Percentiles rank a stretch among this genome's conserved stretches.
These are phyloP conservation scores for Ploettnerulaceae sp. DNA, from an alignment of 2,329 filamentous ascomycete species.

Conservation along the genomic window DNA sequence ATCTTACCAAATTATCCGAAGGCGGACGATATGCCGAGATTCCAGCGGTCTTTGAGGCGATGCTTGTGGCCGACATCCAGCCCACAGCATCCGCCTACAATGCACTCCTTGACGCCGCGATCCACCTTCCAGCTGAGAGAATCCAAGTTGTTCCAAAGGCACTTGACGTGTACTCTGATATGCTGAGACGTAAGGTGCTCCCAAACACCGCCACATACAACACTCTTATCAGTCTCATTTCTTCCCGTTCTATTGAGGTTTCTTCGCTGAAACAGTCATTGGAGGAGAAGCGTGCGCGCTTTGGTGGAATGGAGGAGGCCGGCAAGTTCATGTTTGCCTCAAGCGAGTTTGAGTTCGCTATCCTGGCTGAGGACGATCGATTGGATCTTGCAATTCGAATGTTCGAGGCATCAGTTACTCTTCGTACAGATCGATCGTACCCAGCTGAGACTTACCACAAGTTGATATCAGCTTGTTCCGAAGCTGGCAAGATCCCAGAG, in stretches of 20 bases:
- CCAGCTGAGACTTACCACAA: constrained; percentile 79
- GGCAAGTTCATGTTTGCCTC: constrained; percentile 87
- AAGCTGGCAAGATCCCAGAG: constrained; percentile 72
- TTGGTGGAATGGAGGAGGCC: constrained; percentile 76
- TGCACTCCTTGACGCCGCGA: constrained; percentile 77
- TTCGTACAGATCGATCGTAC: constrained; percentile 55
- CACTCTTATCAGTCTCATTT: constrained; percentile 77
- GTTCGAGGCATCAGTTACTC: constrained; percentile 69
- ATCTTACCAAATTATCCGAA: constrained; percentile 69
- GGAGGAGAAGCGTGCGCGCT: constrained; percentile 78
- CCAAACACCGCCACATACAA: constrained; percentile 85
- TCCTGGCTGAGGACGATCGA: constrained; percentile 81
- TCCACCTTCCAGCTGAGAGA: constrained; percentile 72
- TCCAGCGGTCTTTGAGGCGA: constrained; percentile 82
- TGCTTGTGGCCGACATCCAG: constrained; percentile 76
- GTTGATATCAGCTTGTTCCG: constrained; percentile 82
- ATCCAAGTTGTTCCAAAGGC: constrained; percentile 86
- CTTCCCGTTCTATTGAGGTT: constrained; percentile 75
- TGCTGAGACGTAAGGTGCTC: constrained; percentile 78
- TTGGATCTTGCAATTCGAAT: constrained; percentile 80
- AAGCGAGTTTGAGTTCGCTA: constrained; percentile 79
- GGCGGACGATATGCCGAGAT: constrained; percentile 78
- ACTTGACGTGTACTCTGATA: constrained; percentile 91
- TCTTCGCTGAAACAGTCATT: constrained; percentile 65
- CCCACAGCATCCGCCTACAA: constrained; percentile 90